Evolutionary conservation across 2,329 filamentous ascomycete species (phyloP).

Genomic region (Aquanectria penicillioides): DNA sequence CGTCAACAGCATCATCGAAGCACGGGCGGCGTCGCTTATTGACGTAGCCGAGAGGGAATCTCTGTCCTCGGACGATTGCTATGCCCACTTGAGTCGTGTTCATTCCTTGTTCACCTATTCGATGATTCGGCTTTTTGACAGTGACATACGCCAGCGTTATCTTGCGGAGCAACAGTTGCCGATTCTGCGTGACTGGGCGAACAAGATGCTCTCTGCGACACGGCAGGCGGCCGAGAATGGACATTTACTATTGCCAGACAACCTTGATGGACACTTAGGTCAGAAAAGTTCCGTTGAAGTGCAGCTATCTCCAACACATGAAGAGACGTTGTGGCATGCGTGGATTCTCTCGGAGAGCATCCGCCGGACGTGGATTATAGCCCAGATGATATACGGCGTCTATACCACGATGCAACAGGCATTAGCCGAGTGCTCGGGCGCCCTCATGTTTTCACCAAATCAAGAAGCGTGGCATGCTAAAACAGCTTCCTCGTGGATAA

Average conservation of each 20-base stretch:
- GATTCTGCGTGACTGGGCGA: background rate
- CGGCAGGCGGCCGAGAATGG: background rate
- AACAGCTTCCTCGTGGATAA: constrained; percentile 34
- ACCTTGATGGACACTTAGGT: constrained; percentile 10
- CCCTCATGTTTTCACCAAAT: constrained; percentile 35
- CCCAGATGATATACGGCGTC: background rate
- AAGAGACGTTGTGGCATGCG: constrained; percentile 36
- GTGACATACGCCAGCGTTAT: constrained; percentile 11
- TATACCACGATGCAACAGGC: constrained; percentile 17
- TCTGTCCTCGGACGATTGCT: background rate
- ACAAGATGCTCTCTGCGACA: background rate
- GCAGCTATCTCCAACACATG: background rate
- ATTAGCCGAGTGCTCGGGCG: constrained; percentile 20
- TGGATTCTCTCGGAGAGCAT: constrained; percentile 45
- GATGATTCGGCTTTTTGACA: background rate
- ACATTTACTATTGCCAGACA: constrained; percentile 15
- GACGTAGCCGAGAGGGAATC: too few relatives aligned
- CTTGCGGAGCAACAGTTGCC: constrained; percentile 9
- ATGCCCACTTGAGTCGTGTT: constrained; percentile 6
- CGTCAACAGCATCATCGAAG: background rate
- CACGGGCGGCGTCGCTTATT: background rate
- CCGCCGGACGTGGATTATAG: constrained; percentile 42
- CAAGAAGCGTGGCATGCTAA: constrained; percentile 42
- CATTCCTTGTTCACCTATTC: constrained; percentile 6
- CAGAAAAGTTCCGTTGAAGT: background rate